Evolutionary conservation across 2,329 filamentous ascomycete species (phyloP).

Genomic region (Epichloe amarillans): DNA sequence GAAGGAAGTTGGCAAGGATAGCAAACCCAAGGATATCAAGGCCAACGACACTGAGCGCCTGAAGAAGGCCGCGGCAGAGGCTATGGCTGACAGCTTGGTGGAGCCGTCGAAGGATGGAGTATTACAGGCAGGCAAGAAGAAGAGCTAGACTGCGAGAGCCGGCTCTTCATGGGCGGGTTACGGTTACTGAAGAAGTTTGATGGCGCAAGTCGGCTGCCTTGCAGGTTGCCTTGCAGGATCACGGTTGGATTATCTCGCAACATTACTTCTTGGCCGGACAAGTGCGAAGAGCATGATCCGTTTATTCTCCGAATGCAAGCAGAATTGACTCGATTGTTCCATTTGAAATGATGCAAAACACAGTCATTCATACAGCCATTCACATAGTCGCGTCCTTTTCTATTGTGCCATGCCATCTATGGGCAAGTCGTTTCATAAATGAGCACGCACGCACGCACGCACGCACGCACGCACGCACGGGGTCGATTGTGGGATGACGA

Average conservation of each 20-base stretch:
- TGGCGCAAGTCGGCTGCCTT: background rate
- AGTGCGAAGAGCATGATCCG: background rate
- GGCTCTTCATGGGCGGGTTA: background rate
- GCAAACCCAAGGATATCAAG: conserved; percentile 37
- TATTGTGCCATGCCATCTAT: background rate
- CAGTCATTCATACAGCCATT: background rate
- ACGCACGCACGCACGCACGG: too few species aligned
- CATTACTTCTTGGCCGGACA: background rate
- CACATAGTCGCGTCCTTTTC: background rate
- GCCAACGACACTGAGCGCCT: conserved; percentile 46
- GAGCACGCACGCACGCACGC: too few species aligned
- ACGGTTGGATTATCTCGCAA: background rate
- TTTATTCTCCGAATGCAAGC: conserved; percentile 1
- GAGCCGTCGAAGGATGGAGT: conserved; percentile 22
- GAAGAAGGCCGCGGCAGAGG: conserved; percentile 52
- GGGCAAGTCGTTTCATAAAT: background rate
- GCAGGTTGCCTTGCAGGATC: background rate
- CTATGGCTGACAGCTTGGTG: conserved; percentile 43
- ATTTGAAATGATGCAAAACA: background rate
- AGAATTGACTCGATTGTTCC: background rate
- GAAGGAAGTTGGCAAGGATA: conserved; percentile 39
- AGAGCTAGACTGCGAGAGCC: conserved; percentile 14
- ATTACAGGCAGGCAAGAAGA: conserved; percentile 21
- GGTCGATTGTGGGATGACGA: conserved; percentile 14
- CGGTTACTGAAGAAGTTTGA: background rate